Percentiles rank a stretch among this genome's conserved stretches.
Conservation (phyloP, 371 early-diverging fungal genomes). For the Mortierella sp. region DNA sequence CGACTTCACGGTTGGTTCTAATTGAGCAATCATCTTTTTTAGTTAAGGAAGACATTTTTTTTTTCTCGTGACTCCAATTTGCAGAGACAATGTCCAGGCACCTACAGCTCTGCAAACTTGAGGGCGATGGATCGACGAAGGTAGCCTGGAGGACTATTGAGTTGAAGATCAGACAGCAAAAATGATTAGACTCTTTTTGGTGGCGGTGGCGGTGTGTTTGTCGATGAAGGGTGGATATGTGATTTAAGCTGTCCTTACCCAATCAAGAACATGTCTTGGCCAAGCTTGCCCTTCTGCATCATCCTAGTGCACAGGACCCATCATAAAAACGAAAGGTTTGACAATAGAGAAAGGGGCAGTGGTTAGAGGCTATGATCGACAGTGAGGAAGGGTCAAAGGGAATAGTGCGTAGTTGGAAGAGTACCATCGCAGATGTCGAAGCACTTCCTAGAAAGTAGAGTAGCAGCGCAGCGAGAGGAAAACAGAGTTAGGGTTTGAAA, state of each 20-base stretch:
- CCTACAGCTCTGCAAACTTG: conserved; percentile 82
- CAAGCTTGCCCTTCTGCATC: conserved; percentile 78
- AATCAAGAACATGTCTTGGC: conserved; percentile 87
- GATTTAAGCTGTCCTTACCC: no score
- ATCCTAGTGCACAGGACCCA: conserved; percentile 55
- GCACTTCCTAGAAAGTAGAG: conserved; percentile 68
- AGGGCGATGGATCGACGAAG: conserved; percentile 75
- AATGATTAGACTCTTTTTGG: no score
- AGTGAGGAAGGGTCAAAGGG: no score
- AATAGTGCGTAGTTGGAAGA: no score
- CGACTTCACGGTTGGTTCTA: conserved; percentile 69
- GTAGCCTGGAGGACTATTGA: conserved; percentile 71
- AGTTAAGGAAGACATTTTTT: no score
- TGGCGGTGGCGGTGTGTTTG: no score
- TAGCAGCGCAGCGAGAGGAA: background rate
- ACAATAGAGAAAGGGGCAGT: no score
- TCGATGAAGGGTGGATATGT: no score
- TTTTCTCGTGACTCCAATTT: background rate
- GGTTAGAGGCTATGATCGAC: no score
- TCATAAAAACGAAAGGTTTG: no score
- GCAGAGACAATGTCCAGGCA: conserved; percentile 7
- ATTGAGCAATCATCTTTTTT: background rate
- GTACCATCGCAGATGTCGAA: conserved; percentile 77
- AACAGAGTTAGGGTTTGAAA: background rate
- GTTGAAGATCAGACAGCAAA: background rate